Evolutionary conservation across 1,284 basidiomycete species (phyloP).

Genomic region (Tausonia pullulans): DNA sequence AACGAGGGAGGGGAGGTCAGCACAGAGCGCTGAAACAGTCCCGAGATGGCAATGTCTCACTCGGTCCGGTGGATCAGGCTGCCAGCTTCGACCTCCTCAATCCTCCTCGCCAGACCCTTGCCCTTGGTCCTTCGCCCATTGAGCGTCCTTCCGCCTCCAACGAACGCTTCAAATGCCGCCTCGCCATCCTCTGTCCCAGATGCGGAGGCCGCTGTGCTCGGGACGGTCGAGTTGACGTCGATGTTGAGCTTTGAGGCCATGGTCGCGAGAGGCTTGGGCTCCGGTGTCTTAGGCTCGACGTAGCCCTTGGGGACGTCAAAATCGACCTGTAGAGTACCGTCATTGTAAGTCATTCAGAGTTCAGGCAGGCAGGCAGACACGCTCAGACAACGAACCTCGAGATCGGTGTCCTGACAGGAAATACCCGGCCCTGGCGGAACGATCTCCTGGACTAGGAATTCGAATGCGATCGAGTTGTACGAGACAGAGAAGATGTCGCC

Average conservation of each 20-base stretch:
- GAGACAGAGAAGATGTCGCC: constrained; percentile 86
- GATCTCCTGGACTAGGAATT: constrained; percentile 91
- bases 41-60: constrained; percentile 36
- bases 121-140: constrained; percentile 82
- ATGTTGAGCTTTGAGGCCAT: constrained; percentile 98
- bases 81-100: constrained; percentile 61
- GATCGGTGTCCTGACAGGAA: constrained; percentile 84
- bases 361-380: constrained; percentile 31
- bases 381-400: constrained; percentile 50
- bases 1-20: constrained; percentile 2
- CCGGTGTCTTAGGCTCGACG: constrained; percentile 80
- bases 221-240: constrained; percentile 69
- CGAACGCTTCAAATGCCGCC: constrained; percentile 75
- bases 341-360: constrained; percentile 47
- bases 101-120: constrained; percentile 73
- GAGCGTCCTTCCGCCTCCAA: constrained; percentile 80
- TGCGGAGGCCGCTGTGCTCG: constrained; percentile 67
- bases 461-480: constrained; percentile 87
- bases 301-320: constrained; percentile 50
- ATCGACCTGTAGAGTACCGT: constrained; percentile 44
- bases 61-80: constrained; percentile 82
- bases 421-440: constrained; percentile 66
- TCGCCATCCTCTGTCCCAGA: constrained; percentile 35
- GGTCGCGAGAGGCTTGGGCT: constrained; percentile 67
- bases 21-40: constrained; percentile 3